A percentile compares a stretch with the other conserved stretches of the same genome.
These are phyloP conservation scores for Tolypocladium tropicale DNA, from an alignment of 2,329 filamentous ascomycete species.

Conservation along the genomic window DNA sequence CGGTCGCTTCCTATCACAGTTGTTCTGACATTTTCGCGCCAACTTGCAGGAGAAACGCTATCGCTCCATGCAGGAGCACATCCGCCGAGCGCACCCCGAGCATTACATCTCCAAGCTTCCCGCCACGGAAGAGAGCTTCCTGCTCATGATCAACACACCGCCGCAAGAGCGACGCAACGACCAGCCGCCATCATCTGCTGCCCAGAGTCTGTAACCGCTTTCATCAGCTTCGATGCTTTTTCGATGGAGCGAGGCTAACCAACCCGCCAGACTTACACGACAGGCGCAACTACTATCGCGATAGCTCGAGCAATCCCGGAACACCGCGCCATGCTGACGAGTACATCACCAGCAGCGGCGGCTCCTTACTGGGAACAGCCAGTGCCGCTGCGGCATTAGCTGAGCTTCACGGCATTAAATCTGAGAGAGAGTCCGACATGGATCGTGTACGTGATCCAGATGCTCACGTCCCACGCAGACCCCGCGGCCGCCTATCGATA, in stretches of 20 bases:
- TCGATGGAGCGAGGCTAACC: neutral
- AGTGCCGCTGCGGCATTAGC: constrained; percentile 76
- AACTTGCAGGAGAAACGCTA: constrained; percentile 74
- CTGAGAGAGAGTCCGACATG: constrained; percentile 67
- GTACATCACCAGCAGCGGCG: constrained; percentile 35
- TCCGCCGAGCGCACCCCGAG: constrained; percentile 90
- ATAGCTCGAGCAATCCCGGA: constrained; percentile 55
- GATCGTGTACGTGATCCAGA: constrained; percentile 51
- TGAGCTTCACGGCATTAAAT: constrained; percentile 68
- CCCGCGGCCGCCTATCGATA: constrained; percentile 18
- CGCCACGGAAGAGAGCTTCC: constrained; percentile 95
- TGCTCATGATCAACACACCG: constrained; percentile 88
- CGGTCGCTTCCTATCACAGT: neutral
- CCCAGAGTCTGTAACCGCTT: constrained; percentile 19
- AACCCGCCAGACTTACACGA: constrained; percentile 36
- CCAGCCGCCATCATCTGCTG: constrained; percentile 19
- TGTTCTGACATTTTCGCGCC: constrained; percentile 12
- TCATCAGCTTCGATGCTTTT: constrained; percentile 6
- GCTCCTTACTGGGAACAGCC: constrained; percentile 46
- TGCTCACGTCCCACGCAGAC: constrained; percentile 2
- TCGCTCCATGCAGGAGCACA: constrained; percentile 99
- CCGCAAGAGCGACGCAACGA: constrained; percentile 58
- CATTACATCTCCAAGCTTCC: constrained; percentile 97
- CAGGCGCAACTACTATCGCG: constrained; percentile 44
- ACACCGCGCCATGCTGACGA: constrained; percentile 64